Evolutionary conservation across 805 yeast species (phyloP), one percentile per base, ranked within the genome.

Genomic region (Isabelozyma rhagii): DNA sequence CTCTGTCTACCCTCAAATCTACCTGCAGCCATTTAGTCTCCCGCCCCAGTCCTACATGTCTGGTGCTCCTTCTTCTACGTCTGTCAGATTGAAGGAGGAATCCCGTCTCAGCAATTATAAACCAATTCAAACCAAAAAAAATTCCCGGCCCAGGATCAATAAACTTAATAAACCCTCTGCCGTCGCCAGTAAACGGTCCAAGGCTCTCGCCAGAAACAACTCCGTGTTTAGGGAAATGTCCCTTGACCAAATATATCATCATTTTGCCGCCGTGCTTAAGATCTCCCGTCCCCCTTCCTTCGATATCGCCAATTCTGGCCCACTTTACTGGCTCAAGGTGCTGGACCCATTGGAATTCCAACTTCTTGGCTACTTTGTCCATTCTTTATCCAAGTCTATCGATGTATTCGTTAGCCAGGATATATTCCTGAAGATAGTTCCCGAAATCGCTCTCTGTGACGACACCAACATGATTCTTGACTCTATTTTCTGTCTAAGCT

Each of bases 391-490:
- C 4, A 50, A 52, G 14, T 60, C 62, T 45, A 58, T 71, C 45
- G 76, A 72, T 48, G 59, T 68, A 39, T 69, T 69, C 43, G 55
- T 70, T 43, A 62, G 63, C 1, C 59, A 58, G 18, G 63, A 63
- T 18, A 55, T 61, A 13, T 72, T 68, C 51, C 56, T 59, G 29
- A 62, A 61, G 28, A 56, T 72, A 3, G 59, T 72, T 1, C 64
- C 75, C 3, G 68, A 68, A 46, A 48, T 72, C 50, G 74, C 77
- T 4, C 53, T 72, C 18, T 54, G 61, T 44, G 77, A 72, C 48
- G 75, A 72, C 8, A 68, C 76, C 2, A 59, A 68, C 21, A 64
- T 72, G 69, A 58, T 72, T n/a, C 44, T 68, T 15, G 63, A 67
- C 54, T 58, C 72, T n/a, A 66, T 72, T 42, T 63, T 67, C 45